Base-by-base conservation (phyloP, 2,329 filamentous ascomycete genomes). In the Phialophora macrospora region DNA sequence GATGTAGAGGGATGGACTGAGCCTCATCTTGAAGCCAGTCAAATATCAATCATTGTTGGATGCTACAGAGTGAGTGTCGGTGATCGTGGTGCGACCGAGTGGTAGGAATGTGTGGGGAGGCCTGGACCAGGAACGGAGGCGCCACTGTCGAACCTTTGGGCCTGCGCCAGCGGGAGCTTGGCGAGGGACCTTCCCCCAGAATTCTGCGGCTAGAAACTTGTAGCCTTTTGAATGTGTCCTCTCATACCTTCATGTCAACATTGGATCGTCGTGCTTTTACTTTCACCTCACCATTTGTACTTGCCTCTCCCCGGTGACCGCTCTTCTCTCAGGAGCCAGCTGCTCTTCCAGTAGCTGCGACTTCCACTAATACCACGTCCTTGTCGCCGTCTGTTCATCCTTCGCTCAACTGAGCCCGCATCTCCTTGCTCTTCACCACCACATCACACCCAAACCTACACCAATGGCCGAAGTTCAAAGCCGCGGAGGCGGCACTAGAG, bases 401-500 rank as follows among this genome's bases (percentile, higher is more conserved):
- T 30, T 62, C 30, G 20, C 59, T 34, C 46, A 54, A 38, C 44
- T 49, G 68, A 71, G 64, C 57, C 44, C 60, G 38, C 55, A 62
- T 26, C 57, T 52, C 54, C 56, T 12, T 46, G 34, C 63, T 38
- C 41, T n/a, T 26, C 55, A 51, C 34, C 41, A 22, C 56, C 63
- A 58, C 59, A 58, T 59, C 61, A 48, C 59, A 52, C 51, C 30
- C 34, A 55, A 22, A 20, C 44, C 49, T 75, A 81, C 79, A 78
- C 81, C 78, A 83, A 98, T 98, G 95, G 96, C 95, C 86, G 94
- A 98, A 87, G 87, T 91, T 83, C 90, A 93, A 85, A 87, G 90
- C 82, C 88, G 93, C 86, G 86, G 90, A 78, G 86, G 88, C 80
- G 88, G 91, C 82, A 88, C 84, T 72, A 65, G 71, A 69, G 71